Conservation (phyloP, 2,329 filamentous ascomycete genomes). For the Fusarium piperis region DNA sequence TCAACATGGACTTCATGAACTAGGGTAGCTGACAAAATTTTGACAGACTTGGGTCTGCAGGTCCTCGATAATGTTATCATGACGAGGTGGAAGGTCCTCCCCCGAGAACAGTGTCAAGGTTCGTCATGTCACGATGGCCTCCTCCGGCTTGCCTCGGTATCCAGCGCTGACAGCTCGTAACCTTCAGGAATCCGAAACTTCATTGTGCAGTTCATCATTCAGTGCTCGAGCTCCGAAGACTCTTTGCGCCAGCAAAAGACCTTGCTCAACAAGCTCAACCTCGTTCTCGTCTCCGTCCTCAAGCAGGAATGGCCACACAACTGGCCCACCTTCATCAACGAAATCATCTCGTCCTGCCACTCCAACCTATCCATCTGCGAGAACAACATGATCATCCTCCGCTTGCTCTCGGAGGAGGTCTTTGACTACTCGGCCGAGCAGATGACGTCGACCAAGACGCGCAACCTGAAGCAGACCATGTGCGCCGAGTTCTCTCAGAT, state of each 20-base stretch:
- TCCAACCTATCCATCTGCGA: constrained; percentile 97
- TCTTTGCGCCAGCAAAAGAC: constrained; percentile 85
- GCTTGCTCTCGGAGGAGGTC: constrained; percentile 95
- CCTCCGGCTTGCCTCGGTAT: not conserved
- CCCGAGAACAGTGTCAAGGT: constrained; percentile 94
- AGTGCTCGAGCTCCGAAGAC: constrained; percentile 90
- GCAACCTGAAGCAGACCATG: constrained; percentile 98
- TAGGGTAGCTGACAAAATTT: constrained; percentile 39
- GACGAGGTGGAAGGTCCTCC: constrained; percentile 98
- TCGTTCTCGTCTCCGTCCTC: constrained; percentile 95
- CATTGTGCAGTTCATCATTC: constrained; percentile 97
- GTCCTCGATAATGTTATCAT: constrained; percentile 98
- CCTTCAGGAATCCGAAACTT: constrained; percentile 93
- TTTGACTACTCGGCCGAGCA: constrained; percentile 99
- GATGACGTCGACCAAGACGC: constrained; percentile 98
- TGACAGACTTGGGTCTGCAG: constrained; percentile 86
- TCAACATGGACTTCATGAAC: not conserved
- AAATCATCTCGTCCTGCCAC: constrained; percentile 96
- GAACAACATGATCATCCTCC: constrained; percentile 99
- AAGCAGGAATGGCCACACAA: constrained; percentile 99
- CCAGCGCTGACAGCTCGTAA: constrained; percentile 21
- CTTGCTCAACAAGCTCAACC: constrained; percentile 96
- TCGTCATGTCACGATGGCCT: constrained; percentile 40
- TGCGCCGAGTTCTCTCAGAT: constrained; percentile 98
- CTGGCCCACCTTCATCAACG: constrained; percentile 99